Conservation (phyloP, 306 rosid species). For the Sophora flavescens region DNA sequence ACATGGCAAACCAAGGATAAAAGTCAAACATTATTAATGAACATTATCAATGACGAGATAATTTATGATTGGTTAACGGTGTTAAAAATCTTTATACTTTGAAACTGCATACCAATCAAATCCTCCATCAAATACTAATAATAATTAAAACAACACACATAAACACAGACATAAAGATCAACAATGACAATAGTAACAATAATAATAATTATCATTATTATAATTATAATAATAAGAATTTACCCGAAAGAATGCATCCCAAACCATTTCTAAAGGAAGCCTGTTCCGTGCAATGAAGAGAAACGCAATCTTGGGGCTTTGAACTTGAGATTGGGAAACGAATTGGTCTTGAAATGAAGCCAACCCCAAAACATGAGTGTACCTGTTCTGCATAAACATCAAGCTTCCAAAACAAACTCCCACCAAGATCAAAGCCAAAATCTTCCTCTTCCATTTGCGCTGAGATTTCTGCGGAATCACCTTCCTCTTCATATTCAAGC, state of each 20-base stretch:
- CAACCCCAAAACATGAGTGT: slow-evolving; percentile 65
- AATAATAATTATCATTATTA: too few relatives aligned
- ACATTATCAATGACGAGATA: too few relatives aligned
- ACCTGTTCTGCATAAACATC: slow-evolving; percentile 74
- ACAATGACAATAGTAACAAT: not conserved
- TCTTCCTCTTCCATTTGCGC: slow-evolving; percentile 82
- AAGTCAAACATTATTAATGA: too few relatives aligned
- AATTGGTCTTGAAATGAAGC: slow-evolving; percentile 63
- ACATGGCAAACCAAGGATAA: too few relatives aligned
- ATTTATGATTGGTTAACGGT: too few relatives aligned
- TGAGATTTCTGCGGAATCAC: slow-evolving; percentile 67
- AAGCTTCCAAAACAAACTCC: slow-evolving; percentile 78
- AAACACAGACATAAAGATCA: not conserved
- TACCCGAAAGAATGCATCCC: slow-evolving; percentile 94
- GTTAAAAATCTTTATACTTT: too few relatives aligned
- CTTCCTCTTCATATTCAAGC: slow-evolving; percentile 80
- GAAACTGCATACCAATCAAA: too few relatives aligned
- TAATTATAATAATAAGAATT: too few relatives aligned
- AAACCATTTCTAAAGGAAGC: slow-evolving; percentile 84
- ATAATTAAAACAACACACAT: too few relatives aligned
- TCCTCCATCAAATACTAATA: too few relatives aligned
- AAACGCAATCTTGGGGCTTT: slow-evolving; percentile 83
- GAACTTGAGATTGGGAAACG: slow-evolving; percentile 44
- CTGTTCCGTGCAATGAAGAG: slow-evolving; percentile 93
- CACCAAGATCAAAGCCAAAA: slow-evolving; percentile 56